Percentiles rank a stretch among this genome's conserved stretches.
Evolutionary conservation across 2,329 filamentous ascomycete species (phyloP).

Genomic region (Fusarium falciforme): DNA sequence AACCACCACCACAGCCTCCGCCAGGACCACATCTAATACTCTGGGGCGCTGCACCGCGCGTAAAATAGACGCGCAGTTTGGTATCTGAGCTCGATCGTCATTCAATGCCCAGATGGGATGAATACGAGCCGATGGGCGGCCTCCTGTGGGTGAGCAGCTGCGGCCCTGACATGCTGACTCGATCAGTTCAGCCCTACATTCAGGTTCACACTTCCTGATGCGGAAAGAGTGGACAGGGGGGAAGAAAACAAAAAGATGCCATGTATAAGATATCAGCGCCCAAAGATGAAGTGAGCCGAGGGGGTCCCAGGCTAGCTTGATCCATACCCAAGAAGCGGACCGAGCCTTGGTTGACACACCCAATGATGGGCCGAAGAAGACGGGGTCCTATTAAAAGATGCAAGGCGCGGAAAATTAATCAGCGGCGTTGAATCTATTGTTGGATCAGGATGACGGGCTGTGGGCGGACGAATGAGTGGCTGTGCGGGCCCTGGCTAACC

Average conservation of each 20-base stretch:
- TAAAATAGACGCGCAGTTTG: background rate
- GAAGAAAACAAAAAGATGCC: background rate
- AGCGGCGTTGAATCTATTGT: background rate
- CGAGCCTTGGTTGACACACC: background rate
- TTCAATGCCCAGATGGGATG: background rate
- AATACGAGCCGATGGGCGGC: slow-evolving; percentile 1
- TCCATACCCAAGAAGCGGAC: background rate
- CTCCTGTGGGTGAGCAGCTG: background rate
- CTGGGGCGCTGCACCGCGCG: background rate
- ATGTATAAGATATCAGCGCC: background rate
- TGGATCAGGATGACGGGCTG: background rate
- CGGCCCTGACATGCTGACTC: background rate
- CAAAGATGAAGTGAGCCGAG: background rate
- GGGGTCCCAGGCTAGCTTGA: background rate
- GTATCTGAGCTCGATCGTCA: background rate
- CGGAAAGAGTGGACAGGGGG: background rate
- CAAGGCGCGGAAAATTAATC: background rate
- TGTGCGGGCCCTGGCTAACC: background rate
- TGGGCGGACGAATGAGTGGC: background rate
- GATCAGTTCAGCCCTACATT: background rate
- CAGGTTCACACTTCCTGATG: background rate
- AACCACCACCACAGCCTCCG: background rate
- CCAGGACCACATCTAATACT: slow-evolving; percentile 2
- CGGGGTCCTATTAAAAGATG: background rate
- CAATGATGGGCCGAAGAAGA: background rate